A percentile compares a stretch with the other conserved stretches of the same genome.
Evolutionary conservation across 371 early-diverging fungal species (phyloP).

Genomic region (Mortierella sp.): DNA sequence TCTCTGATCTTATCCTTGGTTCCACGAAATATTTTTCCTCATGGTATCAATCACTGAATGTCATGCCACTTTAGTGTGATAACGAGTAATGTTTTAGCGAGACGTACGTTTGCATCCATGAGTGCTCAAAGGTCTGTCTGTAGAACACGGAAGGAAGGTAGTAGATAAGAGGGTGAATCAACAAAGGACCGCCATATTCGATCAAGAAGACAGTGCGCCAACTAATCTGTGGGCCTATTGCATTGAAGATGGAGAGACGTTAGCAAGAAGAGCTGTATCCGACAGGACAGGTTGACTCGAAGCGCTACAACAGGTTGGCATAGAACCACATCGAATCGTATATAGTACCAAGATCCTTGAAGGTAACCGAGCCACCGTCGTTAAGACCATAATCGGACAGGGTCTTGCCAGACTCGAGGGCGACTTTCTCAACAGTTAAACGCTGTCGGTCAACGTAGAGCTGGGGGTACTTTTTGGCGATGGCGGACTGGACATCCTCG

Average conservation of each 20-base stretch:
- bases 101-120: slow-evolving; percentile 72
- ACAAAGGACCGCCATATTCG: slow-evolving; percentile 93
- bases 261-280: background rate
- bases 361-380: slow-evolving; percentile 72
- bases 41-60: background rate
- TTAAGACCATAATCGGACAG: slow-evolving; percentile 70
- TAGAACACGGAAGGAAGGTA: slow-evolving; percentile 77
- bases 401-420: slow-evolving; percentile 68
- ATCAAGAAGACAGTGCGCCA: slow-evolving; percentile 96
- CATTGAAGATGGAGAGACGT: background rate
- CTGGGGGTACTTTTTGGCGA: slow-evolving; percentile 71
- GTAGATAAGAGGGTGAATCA: slow-evolving; percentile 91
- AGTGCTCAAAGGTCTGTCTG: slow-evolving; percentile 73
- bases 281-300: too few species aligned
- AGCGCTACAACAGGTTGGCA: background rate
- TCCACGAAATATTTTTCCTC: background rate
- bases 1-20: background rate
- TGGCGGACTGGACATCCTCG: slow-evolving; percentile 71
- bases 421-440: slow-evolving; percentile 67
- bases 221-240: slow-evolving; percentile 89
- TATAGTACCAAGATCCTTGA: slow-evolving; percentile 85
- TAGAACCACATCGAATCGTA: background rate
- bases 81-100: background rate
- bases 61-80: background rate
- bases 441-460: slow-evolving; percentile 84